These are phyloP conservation scores for Salvia miltiorrhiza DNA, from an alignment of 257 asterid genomes.

Conservation along the genomic window DNA sequence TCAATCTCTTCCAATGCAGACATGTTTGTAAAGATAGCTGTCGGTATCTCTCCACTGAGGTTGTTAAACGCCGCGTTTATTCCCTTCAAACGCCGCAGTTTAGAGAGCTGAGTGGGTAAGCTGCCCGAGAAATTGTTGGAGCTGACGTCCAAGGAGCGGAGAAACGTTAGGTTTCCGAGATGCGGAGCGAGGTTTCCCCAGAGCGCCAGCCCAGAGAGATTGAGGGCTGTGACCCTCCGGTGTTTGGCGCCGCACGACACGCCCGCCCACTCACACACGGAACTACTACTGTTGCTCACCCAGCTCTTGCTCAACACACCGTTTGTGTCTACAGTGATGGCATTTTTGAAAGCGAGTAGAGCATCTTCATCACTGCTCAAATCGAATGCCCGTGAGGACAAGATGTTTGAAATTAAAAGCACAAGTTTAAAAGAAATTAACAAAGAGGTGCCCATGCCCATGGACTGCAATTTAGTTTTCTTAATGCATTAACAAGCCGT, in stretches of 20 bases:
- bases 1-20: neutral
- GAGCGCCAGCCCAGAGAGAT: conserved; percentile 13
- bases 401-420: no score
- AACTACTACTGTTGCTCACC: neutral
- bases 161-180: conserved; percentile 15
- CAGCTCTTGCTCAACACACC: conserved; percentile 12
- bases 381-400: no score
- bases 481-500: no score
- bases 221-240: conserved; percentile 27
- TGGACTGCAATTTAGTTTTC: no score
- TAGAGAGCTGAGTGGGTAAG: neutral
- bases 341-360: conserved; percentile 32
- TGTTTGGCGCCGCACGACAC: neutral
- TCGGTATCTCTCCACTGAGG: no score
- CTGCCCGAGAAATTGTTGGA: neutral
- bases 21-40: no score
- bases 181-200: conserved; percentile 13
- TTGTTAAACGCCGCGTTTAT: no score
- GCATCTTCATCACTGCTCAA: conserved; percentile 29
- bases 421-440: no score
- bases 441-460: no score
- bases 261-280: neutral
- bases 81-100: no score
- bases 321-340: conserved; percentile 29
- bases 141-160: neutral